phyloP scores from a whole-genome alignment of 331 rosid species.

The Dryas integrifolia region DNA sequence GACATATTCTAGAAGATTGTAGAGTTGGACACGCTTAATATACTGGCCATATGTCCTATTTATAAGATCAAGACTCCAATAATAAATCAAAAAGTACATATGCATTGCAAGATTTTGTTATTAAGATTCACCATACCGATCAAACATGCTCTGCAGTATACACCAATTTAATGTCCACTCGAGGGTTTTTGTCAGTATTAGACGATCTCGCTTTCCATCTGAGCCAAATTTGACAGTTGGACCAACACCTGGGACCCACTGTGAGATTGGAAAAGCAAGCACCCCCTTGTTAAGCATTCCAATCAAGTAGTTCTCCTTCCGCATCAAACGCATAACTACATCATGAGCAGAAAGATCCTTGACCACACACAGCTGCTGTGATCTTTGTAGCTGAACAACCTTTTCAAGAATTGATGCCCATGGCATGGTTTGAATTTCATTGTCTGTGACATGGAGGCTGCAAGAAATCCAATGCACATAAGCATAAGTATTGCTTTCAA shows the following conservation, averaged over 20 bases:
- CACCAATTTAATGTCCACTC: constrained; percentile 99
- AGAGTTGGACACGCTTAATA: too few relatives aligned
- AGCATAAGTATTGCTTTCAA: not conserved
- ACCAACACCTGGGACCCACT: constrained; percentile 89
- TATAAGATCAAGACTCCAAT: not conserved
- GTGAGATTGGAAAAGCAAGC: constrained; percentile 85
- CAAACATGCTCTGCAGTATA: constrained; percentile 97
- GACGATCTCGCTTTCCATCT: constrained; percentile 49
- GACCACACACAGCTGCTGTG: constrained; percentile 70
- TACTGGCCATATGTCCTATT: constrained; percentile 1
- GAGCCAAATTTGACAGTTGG: constrained; percentile 58
- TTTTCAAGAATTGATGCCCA: constrained; percentile 89
- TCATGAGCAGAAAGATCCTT: constrained; percentile 91
- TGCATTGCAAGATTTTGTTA: not conserved
- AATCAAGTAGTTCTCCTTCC: constrained; percentile 88
- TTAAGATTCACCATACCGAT: constrained; percentile 56
- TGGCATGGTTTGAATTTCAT: constrained; percentile 80
- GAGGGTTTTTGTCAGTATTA: constrained; percentile 79
- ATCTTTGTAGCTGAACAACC: constrained; percentile 60
- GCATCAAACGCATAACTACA: constrained; percentile 88
- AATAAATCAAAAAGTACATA: not conserved
- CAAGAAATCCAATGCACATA: constrained; percentile 27
- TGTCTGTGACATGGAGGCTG: constrained; percentile 83
- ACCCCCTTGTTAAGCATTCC: constrained; percentile 95
- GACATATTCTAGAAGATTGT: not conserved